phyloP scores from a whole-genome alignment of 2,329 filamentous ascomycete species.

The Trichophyton schoenleinii region DNA sequence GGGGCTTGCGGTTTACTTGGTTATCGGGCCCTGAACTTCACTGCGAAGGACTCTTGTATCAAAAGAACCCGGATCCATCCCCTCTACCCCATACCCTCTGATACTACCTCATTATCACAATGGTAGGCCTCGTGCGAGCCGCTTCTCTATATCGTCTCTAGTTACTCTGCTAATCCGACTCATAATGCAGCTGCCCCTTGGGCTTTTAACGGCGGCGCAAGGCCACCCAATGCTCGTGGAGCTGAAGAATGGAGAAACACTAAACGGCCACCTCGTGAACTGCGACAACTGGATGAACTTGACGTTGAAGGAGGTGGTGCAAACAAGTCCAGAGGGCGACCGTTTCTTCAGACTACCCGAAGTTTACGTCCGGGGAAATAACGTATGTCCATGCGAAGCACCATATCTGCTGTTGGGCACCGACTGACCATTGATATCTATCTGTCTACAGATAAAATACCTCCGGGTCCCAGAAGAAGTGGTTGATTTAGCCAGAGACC shows the following conservation, averaged over 20 bases:
- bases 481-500: conserved; percentile 84
- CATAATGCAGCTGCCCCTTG: conserved; percentile 46
- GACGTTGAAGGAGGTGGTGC: conserved; percentile 90
- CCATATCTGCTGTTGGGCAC: not conserved
- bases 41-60: not conserved
- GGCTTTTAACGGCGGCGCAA: conserved; percentile 86
- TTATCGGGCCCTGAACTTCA: not conserved
- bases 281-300: conserved; percentile 99
- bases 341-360: conserved; percentile 86
- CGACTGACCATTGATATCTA: not conserved
- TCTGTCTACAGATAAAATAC: conserved; percentile 72
- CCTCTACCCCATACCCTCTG: not conserved
- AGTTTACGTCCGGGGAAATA: conserved; percentile 94
- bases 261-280: conserved; percentile 89
- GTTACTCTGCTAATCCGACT: not conserved
- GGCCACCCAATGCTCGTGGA: conserved; percentile 97
- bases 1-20: not conserved
- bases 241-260: conserved; percentile 92
- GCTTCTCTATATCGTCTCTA: not conserved
- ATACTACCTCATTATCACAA: not conserved
- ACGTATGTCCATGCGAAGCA: conserved; percentile 46
- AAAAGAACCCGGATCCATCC: not conserved
- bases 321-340: conserved; percentile 89
- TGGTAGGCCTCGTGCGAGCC: not conserved
- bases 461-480: conserved; percentile 93